Evolutionary conservation across 441 rosid genomes (phyloP), one percentile per base, ranked within the genome.

Genomic region (Pelargonium cotyledonis): DNA sequence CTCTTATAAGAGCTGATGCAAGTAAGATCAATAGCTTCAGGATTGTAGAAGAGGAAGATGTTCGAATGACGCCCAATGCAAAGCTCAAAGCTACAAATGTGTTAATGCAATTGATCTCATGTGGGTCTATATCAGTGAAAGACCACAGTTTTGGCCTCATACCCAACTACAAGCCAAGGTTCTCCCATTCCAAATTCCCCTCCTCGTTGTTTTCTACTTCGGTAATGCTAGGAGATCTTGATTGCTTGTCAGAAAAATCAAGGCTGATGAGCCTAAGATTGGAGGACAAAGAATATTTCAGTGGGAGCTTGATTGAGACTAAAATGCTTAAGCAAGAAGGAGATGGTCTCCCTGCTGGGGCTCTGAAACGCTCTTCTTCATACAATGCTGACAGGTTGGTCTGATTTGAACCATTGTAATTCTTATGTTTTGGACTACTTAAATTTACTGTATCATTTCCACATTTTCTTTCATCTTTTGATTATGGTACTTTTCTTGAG

Each of bases 361-460:
- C 88, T 72, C 80, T 94, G 74, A 91, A 94, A 81, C 97, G 96
- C 51, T 88, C 99, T 76, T 91, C 99, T 43, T 94, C 99, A 57
- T 94, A 83, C 84, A 91, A 94, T 81, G 95, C 91, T 46, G 95
- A 89, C 91, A 85, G 95, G 99, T 94, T 70, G 62, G 73, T 75
- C 49, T 66, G 72, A 66, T 63, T 58, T 15, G 6, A 55, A 31
- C 40, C 62, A 11, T 64, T 40, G 23, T 67, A 47, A n/a, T 47
- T 47, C 15, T 47, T n/a, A 47, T 47, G 15, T 47, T 47, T 14
- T n/a, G 19, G 58, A 51, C 58, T 5, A 51, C 8, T 51, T 16
- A 51, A 51, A n/a, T n/a, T 51, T 53, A 14, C 46, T 23, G 11
- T 35, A 29, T 67, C 8, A 4, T 4, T 51, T 14, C 15, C 18